Conservation (phyloP, 805 yeast genomes). For the Saccharomycopsis vini region DNA sequence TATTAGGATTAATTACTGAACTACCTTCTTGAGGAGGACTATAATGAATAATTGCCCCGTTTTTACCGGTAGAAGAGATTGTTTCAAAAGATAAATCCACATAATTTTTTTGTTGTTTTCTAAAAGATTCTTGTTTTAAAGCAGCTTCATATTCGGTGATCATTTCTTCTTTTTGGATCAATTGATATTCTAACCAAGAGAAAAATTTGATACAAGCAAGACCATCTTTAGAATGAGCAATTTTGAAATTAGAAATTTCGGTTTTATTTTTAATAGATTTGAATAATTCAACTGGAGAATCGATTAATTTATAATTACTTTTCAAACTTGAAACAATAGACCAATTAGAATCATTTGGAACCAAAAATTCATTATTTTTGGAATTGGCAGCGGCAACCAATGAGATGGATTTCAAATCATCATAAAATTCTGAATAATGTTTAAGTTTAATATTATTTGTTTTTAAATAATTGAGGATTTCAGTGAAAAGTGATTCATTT, state of each 20-base stretch:
- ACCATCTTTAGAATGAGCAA: slow-evolving; percentile 81
- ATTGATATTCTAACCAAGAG: slow-evolving; percentile 71
- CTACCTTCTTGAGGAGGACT: slow-evolving; percentile 54
- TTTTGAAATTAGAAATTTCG: slow-evolving; percentile 63
- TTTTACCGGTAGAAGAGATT: slow-evolving; percentile 67
- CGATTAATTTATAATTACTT: slow-evolving; percentile 31
- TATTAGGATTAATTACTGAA: slow-evolving; percentile 52
- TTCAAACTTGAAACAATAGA: slow-evolving; percentile 45
- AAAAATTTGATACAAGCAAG: slow-evolving; percentile 63
- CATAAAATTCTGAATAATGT: slow-evolving; percentile 52
- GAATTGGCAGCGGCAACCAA: slow-evolving; percentile 23
- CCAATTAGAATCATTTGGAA: slow-evolving; percentile 61
- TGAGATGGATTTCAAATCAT: slow-evolving; percentile 34
- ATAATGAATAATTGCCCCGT: slow-evolving; percentile 70
- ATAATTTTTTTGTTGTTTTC: slow-evolving; percentile 46
- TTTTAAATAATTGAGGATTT: slow-evolving; percentile 32
- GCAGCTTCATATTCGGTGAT: slow-evolving; percentile 63
- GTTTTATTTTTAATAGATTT: slow-evolving; percentile 69
- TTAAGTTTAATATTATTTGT: slow-evolving; percentile 39
- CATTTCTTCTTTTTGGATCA: slow-evolving; percentile 32
- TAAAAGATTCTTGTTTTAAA: slow-evolving; percentile 44
- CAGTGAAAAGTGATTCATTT: slow-evolving; percentile 15
- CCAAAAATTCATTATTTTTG: slow-evolving; percentile 31
- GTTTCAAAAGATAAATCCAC: slow-evolving; percentile 69
- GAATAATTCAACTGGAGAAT: slow-evolving; percentile 54